phyloP scores from a whole-genome alignment of 2,329 filamentous ascomycete species.

The Paecilomyces formosus region DNA sequence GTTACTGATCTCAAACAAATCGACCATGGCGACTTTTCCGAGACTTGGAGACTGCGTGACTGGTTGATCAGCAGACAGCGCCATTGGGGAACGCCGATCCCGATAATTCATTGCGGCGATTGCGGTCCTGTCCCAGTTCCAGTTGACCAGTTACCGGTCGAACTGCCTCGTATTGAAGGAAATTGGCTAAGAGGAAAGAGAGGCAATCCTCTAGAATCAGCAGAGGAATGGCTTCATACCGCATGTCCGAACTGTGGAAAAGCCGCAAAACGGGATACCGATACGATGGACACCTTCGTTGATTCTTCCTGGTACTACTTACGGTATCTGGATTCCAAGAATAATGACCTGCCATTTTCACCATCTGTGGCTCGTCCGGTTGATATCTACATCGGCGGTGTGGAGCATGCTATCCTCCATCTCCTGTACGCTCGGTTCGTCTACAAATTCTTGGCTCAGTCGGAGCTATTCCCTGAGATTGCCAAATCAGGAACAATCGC shows the following conservation, averaged over 20 bases:
- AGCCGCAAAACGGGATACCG: slow-evolving; percentile 71
- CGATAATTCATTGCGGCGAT: slow-evolving; percentile 70
- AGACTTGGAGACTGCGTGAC: slow-evolving; percentile 75
- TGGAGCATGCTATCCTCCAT: slow-evolving; percentile 87
- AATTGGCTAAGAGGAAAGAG: slow-evolving; percentile 62
- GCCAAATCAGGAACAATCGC: slow-evolving; percentile 25
- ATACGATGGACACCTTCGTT: slow-evolving; percentile 95
- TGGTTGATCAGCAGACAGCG: slow-evolving; percentile 90
- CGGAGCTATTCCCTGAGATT: slow-evolving; percentile 29
- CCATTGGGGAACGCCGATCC: slow-evolving; percentile 88
- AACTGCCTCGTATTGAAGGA: slow-evolving; percentile 60
- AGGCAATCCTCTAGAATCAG: slow-evolving; percentile 70
- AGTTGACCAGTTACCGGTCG: slow-evolving; percentile 65
- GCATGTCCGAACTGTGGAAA: slow-evolving; percentile 63
- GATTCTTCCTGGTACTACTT: slow-evolving; percentile 94
- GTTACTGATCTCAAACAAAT: slow-evolving; percentile 44
- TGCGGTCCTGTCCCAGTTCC: slow-evolving; percentile 79
- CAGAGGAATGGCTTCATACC: slow-evolving; percentile 66
- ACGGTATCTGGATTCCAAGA: slow-evolving; percentile 66
- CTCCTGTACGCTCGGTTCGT: slow-evolving; percentile 85
- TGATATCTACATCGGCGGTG: slow-evolving; percentile 80
- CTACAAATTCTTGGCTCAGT: slow-evolving; percentile 70
- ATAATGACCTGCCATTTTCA: slow-evolving; percentile 55
- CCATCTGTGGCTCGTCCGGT: slow-evolving; percentile 59
- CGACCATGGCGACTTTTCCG: slow-evolving; percentile 53